Evolutionary conservation across 371 early-diverging fungal genomes (phyloP).

Genomic region (Zopfochytrium polystomum): DNA sequence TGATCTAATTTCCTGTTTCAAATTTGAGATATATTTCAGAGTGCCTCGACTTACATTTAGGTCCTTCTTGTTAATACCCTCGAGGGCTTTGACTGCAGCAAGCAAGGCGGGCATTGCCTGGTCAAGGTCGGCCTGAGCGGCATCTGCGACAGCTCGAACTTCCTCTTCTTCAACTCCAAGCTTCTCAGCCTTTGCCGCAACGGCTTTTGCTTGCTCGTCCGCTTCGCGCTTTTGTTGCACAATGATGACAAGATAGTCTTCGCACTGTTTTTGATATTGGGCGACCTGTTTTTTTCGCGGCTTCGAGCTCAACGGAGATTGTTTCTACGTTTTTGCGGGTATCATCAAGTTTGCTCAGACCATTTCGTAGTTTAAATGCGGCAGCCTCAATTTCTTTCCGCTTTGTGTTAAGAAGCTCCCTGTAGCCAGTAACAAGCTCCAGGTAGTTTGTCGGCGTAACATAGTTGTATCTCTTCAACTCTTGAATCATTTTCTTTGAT

Average conservation of each 20-base stretch:
- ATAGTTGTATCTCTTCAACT: conserved; percentile 59
- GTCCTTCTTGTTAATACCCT: conserved; percentile 59
- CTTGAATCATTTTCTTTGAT: conserved; percentile 56
- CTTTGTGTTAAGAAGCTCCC: conserved; percentile 47
- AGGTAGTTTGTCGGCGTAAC: conserved; percentile 63
- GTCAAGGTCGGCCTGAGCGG: conserved; percentile 58
- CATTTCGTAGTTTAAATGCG: conserved; percentile 61
- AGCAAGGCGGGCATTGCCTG: conserved; percentile 55
- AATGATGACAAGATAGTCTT: conserved; percentile 59
- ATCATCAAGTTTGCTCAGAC: conserved; percentile 58
- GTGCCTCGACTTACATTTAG: conserved; percentile 42
- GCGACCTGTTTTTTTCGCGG: conserved; percentile 52
- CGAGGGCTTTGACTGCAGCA: conserved; percentile 55
- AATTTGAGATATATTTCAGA: conserved; percentile 5
- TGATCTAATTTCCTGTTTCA: conserved; percentile 39
- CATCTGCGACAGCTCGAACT: conserved; percentile 53
- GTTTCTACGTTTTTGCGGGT: conserved; percentile 54
- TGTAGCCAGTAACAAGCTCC: conserved; percentile 58
- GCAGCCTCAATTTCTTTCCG: conserved; percentile 51
- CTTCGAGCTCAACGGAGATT: conserved; percentile 54
- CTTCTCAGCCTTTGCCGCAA: conserved; percentile 53
- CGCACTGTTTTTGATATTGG: conserved; percentile 57
- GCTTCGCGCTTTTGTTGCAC: conserved; percentile 61
- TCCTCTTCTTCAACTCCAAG: conserved; percentile 57
- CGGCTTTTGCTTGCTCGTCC: conserved; percentile 58